A percentile compares a stretch with the other conserved stretches of the same genome.
phyloP scores from a whole-genome alignment of 495 filamentous ascomycete species.

The Penicillium chermesinum region DNA sequence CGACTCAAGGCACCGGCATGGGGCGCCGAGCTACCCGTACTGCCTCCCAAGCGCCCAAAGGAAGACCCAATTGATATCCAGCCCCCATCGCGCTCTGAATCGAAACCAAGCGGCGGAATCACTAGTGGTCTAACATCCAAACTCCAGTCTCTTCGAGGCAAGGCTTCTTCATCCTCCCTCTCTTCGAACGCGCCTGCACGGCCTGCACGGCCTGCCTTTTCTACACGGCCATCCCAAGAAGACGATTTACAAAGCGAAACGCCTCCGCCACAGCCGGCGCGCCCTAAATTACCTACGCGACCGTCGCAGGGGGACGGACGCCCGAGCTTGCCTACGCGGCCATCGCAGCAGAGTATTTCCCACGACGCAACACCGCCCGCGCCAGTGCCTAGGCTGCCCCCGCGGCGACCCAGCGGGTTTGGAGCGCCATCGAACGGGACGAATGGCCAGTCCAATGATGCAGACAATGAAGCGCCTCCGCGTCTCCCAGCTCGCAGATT shows the following conservation, averaged over 20 bases:
- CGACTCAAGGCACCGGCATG: conserved; percentile 41
- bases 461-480: neutral
- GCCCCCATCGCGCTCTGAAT: conserved; percentile 21
- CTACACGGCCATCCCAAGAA: neutral
- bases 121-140: conserved; percentile 18
- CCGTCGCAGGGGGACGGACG: conserved; percentile 14
- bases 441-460: conserved; percentile 6
- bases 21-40: conserved; percentile 39
- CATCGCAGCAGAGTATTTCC: too few relatives aligned
- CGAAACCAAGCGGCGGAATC: conserved; percentile 17
- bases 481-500: conserved; percentile 25
- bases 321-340: conserved; percentile 12
- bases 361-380: neutral
- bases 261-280: conserved; percentile 1
- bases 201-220: conserved; percentile 1
- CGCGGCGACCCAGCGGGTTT: conserved; percentile 24
- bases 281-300: neutral
- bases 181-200: neutral
- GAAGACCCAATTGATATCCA: conserved; percentile 12
- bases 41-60: conserved; percentile 38
- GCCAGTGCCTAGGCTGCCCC: conserved; percentile 27
- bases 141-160: conserved; percentile 15
- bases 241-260: too few relatives aligned
- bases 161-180: conserved; percentile 11
- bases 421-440: conserved; percentile 14